Percentiles rank a stretch among this genome's conserved stretches.
Conservation (phyloP, 768 basidiomycete species). For the Suillus variegatus region DNA sequence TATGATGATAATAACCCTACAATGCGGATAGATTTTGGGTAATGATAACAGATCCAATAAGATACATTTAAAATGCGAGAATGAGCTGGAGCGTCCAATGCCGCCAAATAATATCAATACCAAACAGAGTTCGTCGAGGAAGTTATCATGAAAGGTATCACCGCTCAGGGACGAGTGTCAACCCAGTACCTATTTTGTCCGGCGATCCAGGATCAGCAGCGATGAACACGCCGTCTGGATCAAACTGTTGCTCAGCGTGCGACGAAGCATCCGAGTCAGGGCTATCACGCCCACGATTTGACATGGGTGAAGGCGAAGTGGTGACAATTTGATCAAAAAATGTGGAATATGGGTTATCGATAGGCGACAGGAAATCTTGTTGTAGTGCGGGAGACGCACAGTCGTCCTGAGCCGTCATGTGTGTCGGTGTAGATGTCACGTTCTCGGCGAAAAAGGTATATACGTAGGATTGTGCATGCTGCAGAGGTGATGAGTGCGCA, state of each 20-base stretch:
- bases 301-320: constrained; percentile 38
- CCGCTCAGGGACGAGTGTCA: constrained; percentile 48
- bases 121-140: not conserved
- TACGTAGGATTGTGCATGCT: constrained; percentile 26
- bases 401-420: not conserved
- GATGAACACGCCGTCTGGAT: constrained; percentile 45
- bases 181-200: constrained; percentile 41
- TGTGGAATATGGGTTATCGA: constrained; percentile 32
- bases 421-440: constrained; percentile 33
- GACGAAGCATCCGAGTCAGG: constrained; percentile 17
- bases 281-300: constrained; percentile 30
- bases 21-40: constrained; percentile 3
- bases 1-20: not conserved
- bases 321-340: constrained; percentile 43
- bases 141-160: constrained; percentile 19
- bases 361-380: constrained; percentile 20
- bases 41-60: constrained; percentile 6
- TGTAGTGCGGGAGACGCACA: constrained; percentile 26
- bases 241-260: constrained; percentile 30
- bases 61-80: constrained; percentile 4
- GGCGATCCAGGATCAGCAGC: constrained; percentile 41
- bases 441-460: constrained; percentile 52
- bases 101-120: not conserved
- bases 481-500: constrained; percentile 16
- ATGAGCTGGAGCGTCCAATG: constrained; percentile 4